Evolutionary conservation across 2,329 filamentous ascomycete species (phyloP).

Genomic region (Dothideomycetidae sp.): DNA sequence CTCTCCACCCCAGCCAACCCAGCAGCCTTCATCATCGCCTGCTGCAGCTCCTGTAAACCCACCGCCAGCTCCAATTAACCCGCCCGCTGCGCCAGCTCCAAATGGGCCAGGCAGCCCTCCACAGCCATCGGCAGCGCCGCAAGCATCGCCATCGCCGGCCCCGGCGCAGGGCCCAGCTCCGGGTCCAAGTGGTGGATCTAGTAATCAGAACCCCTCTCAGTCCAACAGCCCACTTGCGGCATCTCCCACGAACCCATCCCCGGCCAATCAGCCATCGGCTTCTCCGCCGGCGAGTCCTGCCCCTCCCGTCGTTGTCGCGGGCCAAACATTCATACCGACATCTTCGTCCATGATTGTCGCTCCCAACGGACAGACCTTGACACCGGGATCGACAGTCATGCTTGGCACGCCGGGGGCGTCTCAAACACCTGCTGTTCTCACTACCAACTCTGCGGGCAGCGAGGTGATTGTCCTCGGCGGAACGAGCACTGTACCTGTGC

Average conservation of each 20-base stretch:
- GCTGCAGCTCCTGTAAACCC: background rate
- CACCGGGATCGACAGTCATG: constrained; percentile 1
- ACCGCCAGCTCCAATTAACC: background rate
- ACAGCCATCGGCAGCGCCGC: too few relatives aligned
- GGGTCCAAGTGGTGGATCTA: background rate
- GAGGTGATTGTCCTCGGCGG: constrained; percentile 1
- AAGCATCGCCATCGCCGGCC: too few relatives aligned
- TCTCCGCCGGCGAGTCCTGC: background rate
- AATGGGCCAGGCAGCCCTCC: background rate
- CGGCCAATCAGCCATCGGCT: background rate
- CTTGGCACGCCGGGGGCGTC: background rate
- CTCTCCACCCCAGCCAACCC: background rate
- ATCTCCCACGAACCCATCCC: background rate
- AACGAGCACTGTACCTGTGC: constrained; percentile 1
- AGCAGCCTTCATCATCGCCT: background rate
- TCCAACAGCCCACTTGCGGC: background rate
- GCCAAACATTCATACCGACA: constrained; percentile 4
- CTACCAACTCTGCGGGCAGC: constrained; percentile 2
- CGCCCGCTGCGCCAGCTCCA: background rate
- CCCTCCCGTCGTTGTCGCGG: constrained; percentile 3
- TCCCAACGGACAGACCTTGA: constrained; percentile 6
- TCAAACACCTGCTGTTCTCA: constrained; percentile 5
- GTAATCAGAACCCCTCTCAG: background rate
- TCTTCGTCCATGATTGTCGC: constrained; percentile 2
- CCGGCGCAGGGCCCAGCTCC: too few relatives aligned